These are phyloP conservation scores for Globisporangium spinosum DNA, from an alignment of 352 stramenopile species.

Conservation along the genomic window DNA sequence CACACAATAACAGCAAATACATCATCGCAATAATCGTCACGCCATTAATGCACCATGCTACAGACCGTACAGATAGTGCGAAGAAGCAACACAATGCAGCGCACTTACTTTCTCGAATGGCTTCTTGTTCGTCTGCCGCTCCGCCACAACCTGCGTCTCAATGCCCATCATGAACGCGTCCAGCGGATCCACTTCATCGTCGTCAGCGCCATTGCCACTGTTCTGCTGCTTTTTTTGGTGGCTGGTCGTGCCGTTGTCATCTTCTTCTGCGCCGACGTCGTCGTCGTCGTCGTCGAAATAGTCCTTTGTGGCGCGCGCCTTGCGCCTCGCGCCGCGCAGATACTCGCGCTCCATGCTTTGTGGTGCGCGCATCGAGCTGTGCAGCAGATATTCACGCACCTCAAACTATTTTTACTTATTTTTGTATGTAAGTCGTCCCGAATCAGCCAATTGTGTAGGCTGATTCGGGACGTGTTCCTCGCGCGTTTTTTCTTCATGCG, in stretches of 20 bases:
- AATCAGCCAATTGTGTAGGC: no score
- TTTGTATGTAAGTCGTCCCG: no score
- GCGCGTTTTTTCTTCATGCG: no score
- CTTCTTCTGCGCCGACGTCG: slow-evolving; percentile 19
- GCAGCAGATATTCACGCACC: no score
- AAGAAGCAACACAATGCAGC: neutral
- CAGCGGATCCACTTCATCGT: slow-evolving; percentile 75
- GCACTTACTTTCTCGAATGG: slow-evolving; percentile 33
- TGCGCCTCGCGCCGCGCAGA: slow-evolving; percentile 51
- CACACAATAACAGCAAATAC: neutral
- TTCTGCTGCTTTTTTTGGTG: neutral
- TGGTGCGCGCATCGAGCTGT: no score
- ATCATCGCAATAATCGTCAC: neutral
- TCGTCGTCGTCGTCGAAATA: slow-evolving; percentile 76
- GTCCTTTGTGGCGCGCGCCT: slow-evolving; percentile 32
- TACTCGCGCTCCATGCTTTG: slow-evolving; percentile 43
- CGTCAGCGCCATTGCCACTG: slow-evolving; percentile 15
- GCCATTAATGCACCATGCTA: neutral
- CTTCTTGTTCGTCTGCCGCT: slow-evolving; percentile 26
- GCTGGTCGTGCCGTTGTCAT: no score
- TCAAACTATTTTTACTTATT: no score
- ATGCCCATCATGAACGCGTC: slow-evolving; percentile 87
- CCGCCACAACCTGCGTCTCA: slow-evolving; percentile 56
- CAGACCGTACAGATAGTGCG: no score
- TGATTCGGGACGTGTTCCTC: no score